Base-by-base conservation (phyloP, 768 basidiomycete genomes). In the Chalciporus piperatus region DNA sequence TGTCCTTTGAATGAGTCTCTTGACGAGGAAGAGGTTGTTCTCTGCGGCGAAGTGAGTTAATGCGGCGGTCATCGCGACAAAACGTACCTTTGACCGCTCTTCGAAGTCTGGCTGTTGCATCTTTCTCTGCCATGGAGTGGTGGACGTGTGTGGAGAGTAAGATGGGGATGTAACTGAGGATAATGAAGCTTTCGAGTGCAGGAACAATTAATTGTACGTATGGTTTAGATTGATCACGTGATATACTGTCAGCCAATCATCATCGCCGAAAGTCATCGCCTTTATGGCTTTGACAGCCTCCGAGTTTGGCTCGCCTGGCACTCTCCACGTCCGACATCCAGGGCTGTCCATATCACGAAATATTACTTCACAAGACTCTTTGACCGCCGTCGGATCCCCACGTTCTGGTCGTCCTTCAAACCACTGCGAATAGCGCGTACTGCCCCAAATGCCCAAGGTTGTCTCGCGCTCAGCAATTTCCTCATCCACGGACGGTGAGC, bases 21-120 rank as follows among this genome's bases (percentile, higher is more conserved):
- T 89, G 63, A 97, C 91, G 55, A 96, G 83, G 60, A 94, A 87
- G 58, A 97, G 82, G 72, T 96, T 96, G 73, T 96, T 95, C 74
- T 96, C 95, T 98, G 65, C 33, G 50, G 39, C 59, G 25, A 62
- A 54, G 60, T 57, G 38, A 69, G 51, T 30, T 23, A 39, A 7
- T 30, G 54, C 22, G 23, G 45, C 13, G 30, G 48, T 33, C 39
- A 25, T 38, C 19, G 39, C 10, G 25, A 44, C 41, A 13, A 42
- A 27, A 56, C 66, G 28, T 47, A 84, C 89, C 89, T 76, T 88
- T 87, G 48, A 92, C 88, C 46, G 89, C 89, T 62, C 86, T 80
- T 51, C 88, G 80, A 52, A 92, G 80, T 55, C 90, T 77, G 45
- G 76, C 81, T 17, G 85, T 79, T 41, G 86, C 76, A 73, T 91